Percentiles rank a stretch among this genome's conserved stretches.
Evolutionary conservation across 2,329 filamentous ascomycete genomes (phyloP).

Genomic region (Fonsecaea pugnacius): DNA sequence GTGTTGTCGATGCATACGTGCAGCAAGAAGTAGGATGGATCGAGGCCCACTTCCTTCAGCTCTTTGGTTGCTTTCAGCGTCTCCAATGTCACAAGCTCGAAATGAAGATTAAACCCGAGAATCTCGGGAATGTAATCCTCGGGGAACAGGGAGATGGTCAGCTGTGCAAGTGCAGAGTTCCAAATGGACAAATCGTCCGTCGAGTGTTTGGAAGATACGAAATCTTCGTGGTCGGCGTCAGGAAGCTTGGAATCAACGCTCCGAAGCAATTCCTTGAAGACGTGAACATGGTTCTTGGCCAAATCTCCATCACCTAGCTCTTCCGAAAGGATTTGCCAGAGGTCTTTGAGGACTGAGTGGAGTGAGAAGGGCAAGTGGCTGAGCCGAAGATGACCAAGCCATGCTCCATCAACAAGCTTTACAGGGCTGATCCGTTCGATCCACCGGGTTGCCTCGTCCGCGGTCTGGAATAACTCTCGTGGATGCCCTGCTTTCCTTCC

Average conservation of each 20-base stretch:
- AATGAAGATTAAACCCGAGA: background rate
- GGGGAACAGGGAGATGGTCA: background rate
- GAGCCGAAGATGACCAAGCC: background rate
- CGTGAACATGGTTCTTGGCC: background rate
- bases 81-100: background rate
- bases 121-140: background rate
- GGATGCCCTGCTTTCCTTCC: background rate
- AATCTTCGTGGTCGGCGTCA: background rate
- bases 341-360: background rate
- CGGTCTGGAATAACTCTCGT: background rate
- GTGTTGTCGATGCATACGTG: background rate
- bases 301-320: background rate
- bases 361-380: background rate
- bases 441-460: background rate
- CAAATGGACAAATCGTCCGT: background rate
- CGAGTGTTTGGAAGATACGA: background rate
- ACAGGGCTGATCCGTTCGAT: background rate
- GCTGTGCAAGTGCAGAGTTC: background rate
- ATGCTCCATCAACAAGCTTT: background rate
- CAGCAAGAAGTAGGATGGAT: background rate
- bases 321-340: background rate
- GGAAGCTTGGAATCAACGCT: background rate
- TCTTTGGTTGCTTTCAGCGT: background rate
- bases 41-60: background rate
- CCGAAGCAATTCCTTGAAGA: background rate